Evolutionary conservation across 306 rosid species (phyloP), one percentile per base, ranked within the genome.

Genomic region (Trichosanthes truncata): DNA sequence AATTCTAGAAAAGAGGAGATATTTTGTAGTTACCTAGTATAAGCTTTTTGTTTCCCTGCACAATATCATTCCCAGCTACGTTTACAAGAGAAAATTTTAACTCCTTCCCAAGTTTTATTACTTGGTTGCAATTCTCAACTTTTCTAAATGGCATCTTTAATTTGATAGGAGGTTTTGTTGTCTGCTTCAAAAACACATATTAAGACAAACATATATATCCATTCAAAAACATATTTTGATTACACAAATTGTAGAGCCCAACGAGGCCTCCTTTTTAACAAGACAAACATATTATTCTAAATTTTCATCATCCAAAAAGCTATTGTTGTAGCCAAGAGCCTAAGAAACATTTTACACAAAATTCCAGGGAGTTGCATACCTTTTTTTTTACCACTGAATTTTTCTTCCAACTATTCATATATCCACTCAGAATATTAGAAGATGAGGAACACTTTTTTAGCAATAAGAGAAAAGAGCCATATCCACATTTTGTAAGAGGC

Each of bases 61-160:
- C 99, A 80, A 96, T 83, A 88, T 96, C 99, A 83, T 90, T 96
- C 57, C 99, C 99, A 82, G 98, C 98, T 48, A 96, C 89, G 84
- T 96, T 96, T 82, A 96, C 99, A 43, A 96, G 91, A 49, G 99
- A 96, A 84, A 96, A 89, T 77, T 89, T 96, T 77, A 96, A 82
- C 49, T 90, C 85, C 88, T 89, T 93, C 80, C 99, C 99, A 71
- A 96, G 87, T 86, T 84, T 72, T 82, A 96, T 83, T 82, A 96
- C 96, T 90, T 96, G 99, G 85, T 96, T 96, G 89, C 97, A 91
- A 78, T 96, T 96, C 96, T 96, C 99, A 57, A 96, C 96, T 86
- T 96, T 96, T 81, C 98, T 91, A 80, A 96, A 96, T 33, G 99
- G 99, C 98, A 96, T 93, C 93, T n/a, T n/a, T n/a, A n/a, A n/a